Evolutionary conservation across 2,329 filamentous ascomycete genomes (phyloP).

Genomic region (Hypoxylon rubiginosum): DNA sequence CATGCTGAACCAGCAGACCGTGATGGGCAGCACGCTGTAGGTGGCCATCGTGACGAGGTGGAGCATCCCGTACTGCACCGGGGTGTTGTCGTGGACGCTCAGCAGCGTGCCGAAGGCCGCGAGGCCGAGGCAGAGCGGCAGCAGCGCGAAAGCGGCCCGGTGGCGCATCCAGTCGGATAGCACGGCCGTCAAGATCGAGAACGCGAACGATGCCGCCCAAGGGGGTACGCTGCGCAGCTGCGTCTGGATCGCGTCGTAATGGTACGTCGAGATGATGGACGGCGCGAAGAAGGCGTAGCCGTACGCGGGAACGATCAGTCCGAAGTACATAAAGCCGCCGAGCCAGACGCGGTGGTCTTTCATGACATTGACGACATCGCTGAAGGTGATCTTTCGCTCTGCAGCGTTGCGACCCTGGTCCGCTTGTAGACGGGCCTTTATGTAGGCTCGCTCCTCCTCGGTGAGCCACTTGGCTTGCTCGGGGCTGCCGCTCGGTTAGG

Average conservation of each 20-base stretch:
- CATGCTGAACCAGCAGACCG: constrained; percentile 87
- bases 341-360: constrained; percentile 81
- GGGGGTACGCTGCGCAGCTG: constrained; percentile 71
- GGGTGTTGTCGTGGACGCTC: constrained; percentile 74
- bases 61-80: constrained; percentile 81
- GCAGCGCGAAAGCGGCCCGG: constrained; percentile 79
- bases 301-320: constrained; percentile 82
- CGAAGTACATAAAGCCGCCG: constrained; percentile 85
- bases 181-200: constrained; percentile 81
- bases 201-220: constrained; percentile 78
- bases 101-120: constrained; percentile 82
- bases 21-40: constrained; percentile 91
- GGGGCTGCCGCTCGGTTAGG: constrained; percentile 57
- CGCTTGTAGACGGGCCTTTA: constrained; percentile 74
- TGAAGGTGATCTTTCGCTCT: constrained; percentile 70
- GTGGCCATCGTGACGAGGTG: constrained; percentile 85
- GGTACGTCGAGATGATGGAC: constrained; percentile 76
- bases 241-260: constrained; percentile 70
- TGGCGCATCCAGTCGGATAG: constrained; percentile 79
- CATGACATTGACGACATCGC: constrained; percentile 73
- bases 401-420: constrained; percentile 77
- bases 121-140: constrained; percentile 77
- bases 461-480: constrained; percentile 80
- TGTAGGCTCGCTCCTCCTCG: constrained; percentile 75
- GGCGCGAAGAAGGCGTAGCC: constrained; percentile 84